Evolutionary conservation across 306 rosid species (phyloP).

Genomic region (Boehmeria nivea): DNA sequence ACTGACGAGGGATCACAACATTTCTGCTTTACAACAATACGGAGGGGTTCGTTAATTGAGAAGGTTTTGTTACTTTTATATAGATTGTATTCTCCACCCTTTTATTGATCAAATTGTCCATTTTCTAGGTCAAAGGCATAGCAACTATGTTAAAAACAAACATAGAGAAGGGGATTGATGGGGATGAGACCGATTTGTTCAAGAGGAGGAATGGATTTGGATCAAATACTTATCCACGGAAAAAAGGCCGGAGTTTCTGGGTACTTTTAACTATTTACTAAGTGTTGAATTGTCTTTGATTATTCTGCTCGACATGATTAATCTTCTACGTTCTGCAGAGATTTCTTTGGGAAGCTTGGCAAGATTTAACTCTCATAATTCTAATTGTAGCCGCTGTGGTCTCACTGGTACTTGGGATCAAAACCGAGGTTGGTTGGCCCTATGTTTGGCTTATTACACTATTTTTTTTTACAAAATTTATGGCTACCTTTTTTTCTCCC

Average conservation of each 20-base stretch:
- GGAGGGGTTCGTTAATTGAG: constrained; percentile 63
- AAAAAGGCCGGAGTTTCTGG: constrained; percentile 81
- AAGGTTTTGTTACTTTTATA: not conserved
- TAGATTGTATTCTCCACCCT: not conserved
- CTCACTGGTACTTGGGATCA: constrained; percentile 76
- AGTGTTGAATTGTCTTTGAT: too few relatives aligned
- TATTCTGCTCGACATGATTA: not conserved
- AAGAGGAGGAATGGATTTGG: constrained; percentile 68
- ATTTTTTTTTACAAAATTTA: too few relatives aligned
- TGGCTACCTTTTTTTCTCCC: too few relatives aligned
- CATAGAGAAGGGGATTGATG: constrained; percentile 62
- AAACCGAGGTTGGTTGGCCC: constrained; percentile 63
- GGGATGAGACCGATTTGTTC: constrained; percentile 47
- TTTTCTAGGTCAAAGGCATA: constrained; percentile 67
- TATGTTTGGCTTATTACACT: not conserved
- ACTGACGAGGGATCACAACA: constrained; percentile 58
- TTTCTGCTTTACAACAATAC: constrained; percentile 48
- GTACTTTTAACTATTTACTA: constrained; percentile 32
- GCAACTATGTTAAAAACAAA: constrained; percentile 52
- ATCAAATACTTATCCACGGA: constrained; percentile 90
- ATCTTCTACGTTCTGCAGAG: constrained; percentile 43
- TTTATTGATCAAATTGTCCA: constrained; percentile 3
- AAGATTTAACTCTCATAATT: constrained; percentile 87
- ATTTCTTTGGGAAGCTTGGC: constrained; percentile 99
- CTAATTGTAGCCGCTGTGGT: constrained; percentile 83